These are phyloP conservation scores for Nematodospora valgi DNA, from an alignment of 805 yeast genomes.

Conservation along the genomic window DNA sequence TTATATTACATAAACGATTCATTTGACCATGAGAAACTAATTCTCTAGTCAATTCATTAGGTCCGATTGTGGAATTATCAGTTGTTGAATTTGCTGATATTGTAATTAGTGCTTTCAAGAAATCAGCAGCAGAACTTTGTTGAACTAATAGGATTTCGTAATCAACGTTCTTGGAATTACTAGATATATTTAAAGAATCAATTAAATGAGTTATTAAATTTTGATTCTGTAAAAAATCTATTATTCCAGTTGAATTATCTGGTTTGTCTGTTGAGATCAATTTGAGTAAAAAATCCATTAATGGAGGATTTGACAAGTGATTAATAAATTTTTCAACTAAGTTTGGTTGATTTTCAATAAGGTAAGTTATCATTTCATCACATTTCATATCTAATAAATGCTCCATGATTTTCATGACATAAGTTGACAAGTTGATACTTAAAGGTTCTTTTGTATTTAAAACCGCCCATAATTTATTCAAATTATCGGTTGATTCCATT, in stretches of 20 bases:
- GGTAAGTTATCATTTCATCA: constrained; percentile 44
- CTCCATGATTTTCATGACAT: constrained; percentile 89
- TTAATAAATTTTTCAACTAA: constrained; percentile 41
- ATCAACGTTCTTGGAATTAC: constrained; percentile 10
- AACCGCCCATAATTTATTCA: constrained; percentile 75
- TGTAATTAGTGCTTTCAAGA: constrained; percentile 43
- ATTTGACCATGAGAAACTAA: constrained; percentile 37
- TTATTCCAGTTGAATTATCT: constrained; percentile 44
- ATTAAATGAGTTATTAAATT: constrained; percentile 33
- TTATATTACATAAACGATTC: constrained; percentile 32
- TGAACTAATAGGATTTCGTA: constrained; percentile 23
- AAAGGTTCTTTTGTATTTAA: constrained; percentile 66
- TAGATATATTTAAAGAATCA: constrained; percentile 25
- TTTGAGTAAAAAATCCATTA: constrained; percentile 44
- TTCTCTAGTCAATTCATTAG: constrained; percentile 44
- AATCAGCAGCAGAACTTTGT: constrained; percentile 44
- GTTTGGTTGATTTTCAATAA: constrained; percentile 40
- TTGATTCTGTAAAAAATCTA: constrained; percentile 42
- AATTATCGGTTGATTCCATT: constrained; percentile 64
- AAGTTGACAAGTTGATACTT: constrained; percentile 75
- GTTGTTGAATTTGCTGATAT: constrained; percentile 45
- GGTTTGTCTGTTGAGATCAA: constrained; percentile 45
- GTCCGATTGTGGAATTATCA: constrained; percentile 45
- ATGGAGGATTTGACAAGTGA: constrained; percentile 43
- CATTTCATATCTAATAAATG: constrained; percentile 47